A percentile compares a stretch with the other conserved stretches of the same genome.
These are phyloP conservation scores for Cladorrhinum sp. DNA, from an alignment of 2,329 filamentous ascomycete species.

Conservation along the genomic window DNA sequence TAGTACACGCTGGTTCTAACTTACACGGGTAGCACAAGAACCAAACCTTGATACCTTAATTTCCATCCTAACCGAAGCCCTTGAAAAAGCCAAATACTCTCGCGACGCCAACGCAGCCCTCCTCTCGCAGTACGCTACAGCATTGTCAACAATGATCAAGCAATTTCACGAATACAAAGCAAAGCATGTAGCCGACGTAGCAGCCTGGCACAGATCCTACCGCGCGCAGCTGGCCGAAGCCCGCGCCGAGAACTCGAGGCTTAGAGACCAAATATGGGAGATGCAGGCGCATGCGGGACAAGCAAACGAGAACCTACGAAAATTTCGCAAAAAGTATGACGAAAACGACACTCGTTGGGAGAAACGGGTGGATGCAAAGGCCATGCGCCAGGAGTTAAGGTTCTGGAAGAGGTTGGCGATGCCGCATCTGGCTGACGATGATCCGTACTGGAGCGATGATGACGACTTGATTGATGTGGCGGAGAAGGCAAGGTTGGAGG, in stretches of 20 bases:
- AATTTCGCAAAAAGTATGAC: constrained; percentile 55
- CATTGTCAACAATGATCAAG: constrained; percentile 55
- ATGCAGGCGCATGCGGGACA: constrained; percentile 59
- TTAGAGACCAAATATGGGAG: constrained; percentile 65
- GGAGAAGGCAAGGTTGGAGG: constrained; percentile 55
- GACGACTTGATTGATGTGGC: constrained; percentile 61
- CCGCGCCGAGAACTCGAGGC: constrained; percentile 59
- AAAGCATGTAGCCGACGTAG: constrained; percentile 58
- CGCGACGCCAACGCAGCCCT: constrained; percentile 60
- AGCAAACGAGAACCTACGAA: constrained; percentile 56
- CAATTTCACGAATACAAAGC: constrained; percentile 66
- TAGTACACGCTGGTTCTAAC: constrained; percentile 1
- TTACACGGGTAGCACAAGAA: constrained; percentile 47
- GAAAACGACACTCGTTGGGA: constrained; percentile 55
- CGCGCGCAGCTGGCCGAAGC: constrained; percentile 62
- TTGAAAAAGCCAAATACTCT: constrained; percentile 59
- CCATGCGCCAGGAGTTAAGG: constrained; percentile 55
- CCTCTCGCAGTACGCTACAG: constrained; percentile 56
- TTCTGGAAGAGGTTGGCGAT: constrained; percentile 67
- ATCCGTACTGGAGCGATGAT: constrained; percentile 62
- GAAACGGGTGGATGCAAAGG: constrained; percentile 49
- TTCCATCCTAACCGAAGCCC: constrained; percentile 58
- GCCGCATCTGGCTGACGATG: constrained; percentile 57
- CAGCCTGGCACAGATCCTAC: constrained; percentile 64
- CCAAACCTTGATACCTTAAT: constrained; percentile 59